Base-by-base conservation (phyloP, 176 grass and related monocot genomes). In the Canna indica region DNA sequence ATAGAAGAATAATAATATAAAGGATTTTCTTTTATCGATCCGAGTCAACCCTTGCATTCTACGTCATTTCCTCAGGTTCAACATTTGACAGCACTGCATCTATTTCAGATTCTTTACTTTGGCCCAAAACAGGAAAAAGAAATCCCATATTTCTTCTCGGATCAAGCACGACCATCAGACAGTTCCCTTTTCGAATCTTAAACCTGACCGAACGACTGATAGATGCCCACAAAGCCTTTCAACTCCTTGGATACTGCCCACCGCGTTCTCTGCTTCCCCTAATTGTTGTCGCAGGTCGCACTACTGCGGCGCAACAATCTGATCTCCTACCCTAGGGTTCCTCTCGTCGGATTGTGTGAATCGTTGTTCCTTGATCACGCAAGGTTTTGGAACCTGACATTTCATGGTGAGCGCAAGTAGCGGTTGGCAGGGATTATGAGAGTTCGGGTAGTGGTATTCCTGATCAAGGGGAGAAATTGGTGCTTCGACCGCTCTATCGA, bases 361-460 rank as follows among this genome's bases (percentile, higher is more conserved):
- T n/a, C n/a, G n/a, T n/a, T n/a, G n/a, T n/a, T 54, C 41, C 50
- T 54, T 20, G 50, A n/a, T 54, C 17, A 18, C 20, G 17, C 15
- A 20, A 15, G 47, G 2, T 38, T 26, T 63, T 3, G 3, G 60
- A 16, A 34, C 34, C 30, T 15, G 1, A 18, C 30, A 34, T n/a
- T 63, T 63, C 14, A 26, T 59, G n/a, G 27, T 33, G 59, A n/a
- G 59, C 0, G 15, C 29, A 14, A 29, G 27, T 17, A 29, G 59
- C n/a, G 28, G 0, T 15, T 22, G 30, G 13, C 34, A 1, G 50
- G 24, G 42, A 72, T 56, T 69, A 97, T 99, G 94, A 83, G 83
- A 85, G 84, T 82, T 73, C 86, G 84, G 74, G 74, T 99, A 64
- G 82, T 93, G 75, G 82, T 90, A 0, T 99, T 99, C 77, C 94